These are phyloP conservation scores for Aspergillus tanneri DNA, from an alignment of 2,329 filamentous ascomycete genomes.

Conservation along the genomic window DNA sequence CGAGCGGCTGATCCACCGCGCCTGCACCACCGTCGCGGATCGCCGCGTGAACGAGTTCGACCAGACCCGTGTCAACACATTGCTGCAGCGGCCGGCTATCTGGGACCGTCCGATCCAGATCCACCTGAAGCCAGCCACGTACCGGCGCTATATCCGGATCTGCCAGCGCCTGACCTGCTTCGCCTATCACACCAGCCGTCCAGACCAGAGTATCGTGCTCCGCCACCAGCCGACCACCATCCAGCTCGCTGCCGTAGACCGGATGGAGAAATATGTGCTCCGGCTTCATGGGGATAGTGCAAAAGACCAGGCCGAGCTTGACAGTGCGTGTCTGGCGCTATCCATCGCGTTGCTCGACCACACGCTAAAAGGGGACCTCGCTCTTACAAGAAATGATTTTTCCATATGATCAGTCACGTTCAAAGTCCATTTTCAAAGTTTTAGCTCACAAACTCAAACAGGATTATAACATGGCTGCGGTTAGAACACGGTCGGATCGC, in stretches of 20 bases:
- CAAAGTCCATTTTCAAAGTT: background rate
- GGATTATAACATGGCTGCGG: no score
- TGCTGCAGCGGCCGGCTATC: background rate
- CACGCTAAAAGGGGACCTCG: background rate
- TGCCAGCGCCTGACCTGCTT: conserved; percentile 2
- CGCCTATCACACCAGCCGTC: background rate
- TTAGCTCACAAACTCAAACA: background rate
- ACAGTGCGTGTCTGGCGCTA: background rate
- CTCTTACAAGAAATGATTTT: no score
- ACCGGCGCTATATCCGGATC: background rate
- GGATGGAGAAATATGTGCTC: background rate
- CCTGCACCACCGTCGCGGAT: background rate
- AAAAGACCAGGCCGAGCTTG: background rate
- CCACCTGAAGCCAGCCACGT: background rate
- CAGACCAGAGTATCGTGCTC: background rate
- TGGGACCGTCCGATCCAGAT: conserved; percentile 5
- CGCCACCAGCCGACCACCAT: background rate
- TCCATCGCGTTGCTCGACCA: background rate
- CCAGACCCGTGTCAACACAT: conserved; percentile 6
- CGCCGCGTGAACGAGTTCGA: conserved; percentile 2
- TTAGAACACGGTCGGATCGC: no score
- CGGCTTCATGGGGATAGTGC: background rate
- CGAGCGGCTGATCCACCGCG: background rate
- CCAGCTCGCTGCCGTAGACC: background rate
- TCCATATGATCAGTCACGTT: background rate